Evolutionary conservation across 2,329 filamentous ascomycete genomes (phyloP).

Genomic region (Trichophyton rubrum): DNA sequence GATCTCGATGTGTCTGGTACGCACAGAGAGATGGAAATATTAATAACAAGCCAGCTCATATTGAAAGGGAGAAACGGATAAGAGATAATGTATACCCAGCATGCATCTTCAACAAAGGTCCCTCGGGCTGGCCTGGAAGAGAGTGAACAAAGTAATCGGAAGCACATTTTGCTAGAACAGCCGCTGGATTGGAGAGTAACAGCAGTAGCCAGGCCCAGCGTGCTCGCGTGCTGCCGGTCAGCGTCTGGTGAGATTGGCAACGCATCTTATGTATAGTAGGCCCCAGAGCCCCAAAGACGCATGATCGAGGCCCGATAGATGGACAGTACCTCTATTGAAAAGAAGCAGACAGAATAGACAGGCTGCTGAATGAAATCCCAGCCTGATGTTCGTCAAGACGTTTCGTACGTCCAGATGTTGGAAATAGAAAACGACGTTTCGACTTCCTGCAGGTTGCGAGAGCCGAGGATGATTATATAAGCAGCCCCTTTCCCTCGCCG

Average conservation of each 20-base stretch:
- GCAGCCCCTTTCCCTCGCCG: neutral
- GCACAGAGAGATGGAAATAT: neutral
- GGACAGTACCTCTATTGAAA: neutral
- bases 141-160: constrained; percentile 83
- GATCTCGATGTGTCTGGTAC: constrained; percentile 72
- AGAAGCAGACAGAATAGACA: neutral
- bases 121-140: constrained; percentile 71
- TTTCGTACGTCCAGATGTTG: too few species aligned
- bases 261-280: neutral
- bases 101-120: constrained; percentile 85
- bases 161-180: constrained; percentile 29
- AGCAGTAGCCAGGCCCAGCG: neutral
- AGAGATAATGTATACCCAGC: constrained; percentile 59
- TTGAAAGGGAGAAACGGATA: neutral
- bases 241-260: neutral
- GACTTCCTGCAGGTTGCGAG: too few species aligned
- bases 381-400: neutral
- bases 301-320: neutral
- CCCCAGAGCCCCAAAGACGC: neutral
- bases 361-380: neutral
- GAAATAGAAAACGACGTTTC: too few species aligned
- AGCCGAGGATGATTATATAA: neutral
- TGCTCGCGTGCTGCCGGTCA: neutral
- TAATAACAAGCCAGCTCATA: neutral
- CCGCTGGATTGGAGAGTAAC: neutral